phyloP scores from a whole-genome alignment of 805 yeast species.

The Ogataea trehalophila region DNA sequence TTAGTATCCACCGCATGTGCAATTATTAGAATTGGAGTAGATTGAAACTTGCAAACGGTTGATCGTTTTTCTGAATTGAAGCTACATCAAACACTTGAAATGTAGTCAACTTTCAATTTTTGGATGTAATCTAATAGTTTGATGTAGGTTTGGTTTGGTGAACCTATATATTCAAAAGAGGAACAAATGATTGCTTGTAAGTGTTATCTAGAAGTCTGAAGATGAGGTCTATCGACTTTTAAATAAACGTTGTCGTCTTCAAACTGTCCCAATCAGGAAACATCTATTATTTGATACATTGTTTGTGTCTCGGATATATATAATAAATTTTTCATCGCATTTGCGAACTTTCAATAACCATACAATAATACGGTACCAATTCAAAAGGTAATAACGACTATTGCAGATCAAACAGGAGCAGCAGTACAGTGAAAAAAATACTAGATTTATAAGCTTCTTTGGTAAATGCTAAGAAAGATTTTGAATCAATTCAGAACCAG shows the following conservation, averaged over 20 bases:
- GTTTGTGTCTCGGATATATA: too few relatives aligned
- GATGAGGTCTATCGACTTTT: too few relatives aligned
- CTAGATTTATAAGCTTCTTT: not conserved
- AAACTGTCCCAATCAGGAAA: too few relatives aligned
- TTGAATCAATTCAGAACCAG: not conserved
- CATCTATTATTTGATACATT: too few relatives aligned
- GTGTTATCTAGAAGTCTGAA: too few relatives aligned
- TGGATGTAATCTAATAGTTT: not conserved
- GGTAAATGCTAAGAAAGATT: not conserved
- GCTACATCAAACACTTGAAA: constrained; percentile 36
- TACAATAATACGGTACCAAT: too few relatives aligned
- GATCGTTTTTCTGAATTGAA: constrained; percentile 31
- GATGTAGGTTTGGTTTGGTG: not conserved
- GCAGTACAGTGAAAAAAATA: too few relatives aligned
- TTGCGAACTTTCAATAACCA: too few relatives aligned
- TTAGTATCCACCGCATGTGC: constrained; percentile 39
- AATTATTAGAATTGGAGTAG: constrained; percentile 33
- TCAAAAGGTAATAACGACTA: too few relatives aligned
- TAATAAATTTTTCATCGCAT: too few relatives aligned
- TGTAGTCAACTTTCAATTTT: constrained; percentile 6
- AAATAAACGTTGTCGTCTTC: too few relatives aligned
- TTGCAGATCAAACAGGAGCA: too few relatives aligned
- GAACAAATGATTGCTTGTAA: not conserved
- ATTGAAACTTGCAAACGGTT: constrained; percentile 23
- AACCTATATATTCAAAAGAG: not conserved